Conservation (phyloP, 768 basidiomycete genomes). For the Lentinula edodes region DNA sequence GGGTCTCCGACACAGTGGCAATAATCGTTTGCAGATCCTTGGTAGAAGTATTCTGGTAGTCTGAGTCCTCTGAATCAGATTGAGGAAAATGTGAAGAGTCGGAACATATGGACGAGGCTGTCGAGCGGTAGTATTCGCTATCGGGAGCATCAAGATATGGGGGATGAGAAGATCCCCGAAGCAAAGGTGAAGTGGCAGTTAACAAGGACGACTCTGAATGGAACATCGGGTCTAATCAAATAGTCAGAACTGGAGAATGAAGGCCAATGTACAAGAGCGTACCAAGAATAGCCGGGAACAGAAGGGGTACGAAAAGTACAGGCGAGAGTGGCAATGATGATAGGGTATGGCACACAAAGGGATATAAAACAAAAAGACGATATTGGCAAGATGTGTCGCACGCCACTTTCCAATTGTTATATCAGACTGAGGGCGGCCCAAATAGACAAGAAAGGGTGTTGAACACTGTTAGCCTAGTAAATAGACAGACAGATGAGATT, state of each 20-base stretch:
- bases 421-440: background rate
- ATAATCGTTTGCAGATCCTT: slow-evolving; percentile 28
- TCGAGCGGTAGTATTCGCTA: slow-evolving; percentile 2
- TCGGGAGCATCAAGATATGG: slow-evolving; percentile 8
- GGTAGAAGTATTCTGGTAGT: slow-evolving; percentile 7
- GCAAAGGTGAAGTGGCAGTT: slow-evolving; percentile 9
- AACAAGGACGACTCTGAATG: background rate
- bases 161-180: slow-evolving; percentile 1
- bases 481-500: too few relatives aligned
- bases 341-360: background rate
- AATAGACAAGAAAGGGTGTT: background rate
- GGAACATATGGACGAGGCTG: slow-evolving; percentile 6
- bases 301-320: background rate
- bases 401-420: background rate
- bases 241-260: background rate
- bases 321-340: background rate
- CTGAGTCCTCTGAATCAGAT: slow-evolving; percentile 15
- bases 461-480: too few relatives aligned
- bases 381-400: background rate
- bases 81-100: slow-evolving; percentile 22
- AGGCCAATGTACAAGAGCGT: background rate
- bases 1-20: slow-evolving; percentile 27
- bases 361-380: background rate
- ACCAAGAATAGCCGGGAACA: background rate
- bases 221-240: background rate